Base-by-base conservation (phyloP, 345 rosid genomes). In the Lumnitzera racemosa region DNA sequence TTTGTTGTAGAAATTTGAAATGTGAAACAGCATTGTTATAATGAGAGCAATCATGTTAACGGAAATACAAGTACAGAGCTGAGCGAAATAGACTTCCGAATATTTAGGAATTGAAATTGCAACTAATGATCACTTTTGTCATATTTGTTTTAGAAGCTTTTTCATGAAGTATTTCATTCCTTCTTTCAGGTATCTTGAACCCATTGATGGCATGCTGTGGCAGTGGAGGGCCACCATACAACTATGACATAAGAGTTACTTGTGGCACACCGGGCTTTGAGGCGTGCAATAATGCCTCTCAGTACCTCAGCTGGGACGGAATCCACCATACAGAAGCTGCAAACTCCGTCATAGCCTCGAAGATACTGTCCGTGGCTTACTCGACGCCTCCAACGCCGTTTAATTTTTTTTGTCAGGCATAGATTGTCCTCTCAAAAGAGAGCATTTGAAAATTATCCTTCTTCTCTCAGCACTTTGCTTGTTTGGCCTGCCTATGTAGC, bases 191-290 rank as follows among this genome's bases (percentile, higher is more conserved):
- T 58, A 85, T 90, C 67, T 64, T 70, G 23, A 88, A 67, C 66
- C 88, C 97, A 13, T 51, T 90, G 61, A 82, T 81, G 88, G 86
- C 97, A 0, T 90, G 97, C 53, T 90, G 97, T 15, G 96, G 97
- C 36, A 72, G 25, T n/a, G 96, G 97, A 62, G 96, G 96, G 14
- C 81, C 88, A 61, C 97, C 97, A 41, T 88, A 88, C 65, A 88
- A 90, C 52, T 90, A 83, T 74, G 63, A 90, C 51, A 76, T 64
- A 47, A 74, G 65, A 59, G 76, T 78, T 50, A 82, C 94, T 2
- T 90, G 97, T 68, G 88, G 96, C 1, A 62, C 75, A 13, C 79
- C 78, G 20, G 89, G 83, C 5, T 63, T 63, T 55, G 63, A 64
- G 13, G 77, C 69, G 12, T 91, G 96, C 47, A 47, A 51, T 0